Percentiles rank a stretch among this genome's conserved stretches.
These are phyloP conservation scores for Xylariaceae sp. DNA, from an alignment of 2,329 filamentous ascomycete species.

Conservation along the genomic window DNA sequence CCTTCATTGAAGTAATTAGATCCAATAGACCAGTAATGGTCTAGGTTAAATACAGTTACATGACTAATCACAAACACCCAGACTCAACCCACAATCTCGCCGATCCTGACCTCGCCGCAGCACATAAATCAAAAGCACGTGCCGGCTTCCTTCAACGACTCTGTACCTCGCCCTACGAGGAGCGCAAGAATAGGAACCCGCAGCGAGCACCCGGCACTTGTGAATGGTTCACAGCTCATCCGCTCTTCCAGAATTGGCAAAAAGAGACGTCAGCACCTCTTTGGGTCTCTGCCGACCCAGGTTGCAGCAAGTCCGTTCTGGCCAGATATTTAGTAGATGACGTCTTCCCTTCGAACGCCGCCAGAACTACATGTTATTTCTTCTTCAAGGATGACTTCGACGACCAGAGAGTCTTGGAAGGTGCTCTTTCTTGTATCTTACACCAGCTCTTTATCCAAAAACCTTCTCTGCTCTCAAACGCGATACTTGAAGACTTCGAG, in stretches of 20 bases:
- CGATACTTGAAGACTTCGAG: slow-evolving; percentile 20
- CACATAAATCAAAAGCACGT: slow-evolving; percentile 1
- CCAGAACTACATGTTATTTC: slow-evolving; percentile 36
- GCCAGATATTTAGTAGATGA: slow-evolving; percentile 34
- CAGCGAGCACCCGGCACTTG: slow-evolving; percentile 13
- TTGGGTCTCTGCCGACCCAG: slow-evolving; percentile 31
- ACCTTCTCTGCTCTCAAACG: slow-evolving; percentile 20
- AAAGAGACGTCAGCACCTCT: slow-evolving; percentile 8
- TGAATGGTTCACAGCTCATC: slow-evolving; percentile 17
- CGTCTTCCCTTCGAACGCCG: slow-evolving; percentile 16
- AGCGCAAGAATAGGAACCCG: slow-evolving; percentile 19
- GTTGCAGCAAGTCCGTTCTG: slow-evolving; percentile 43
- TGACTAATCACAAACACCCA: slow-evolving; percentile 4
- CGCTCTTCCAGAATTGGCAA: slow-evolving; percentile 10
- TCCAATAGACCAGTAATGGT: slow-evolving; percentile 2
- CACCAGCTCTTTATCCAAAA: slow-evolving; percentile 34
- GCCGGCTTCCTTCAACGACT: slow-evolving; percentile 4
- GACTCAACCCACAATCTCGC: slow-evolving; percentile 2
- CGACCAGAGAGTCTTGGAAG: slow-evolving; percentile 1
- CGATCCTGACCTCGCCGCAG: slow-evolving; percentile 1
- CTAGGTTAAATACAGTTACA: slow-evolving; percentile 1
- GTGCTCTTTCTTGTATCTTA: slow-evolving; percentile 18
- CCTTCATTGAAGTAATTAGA: slow-evolving; percentile 3
- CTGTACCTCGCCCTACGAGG: slow-evolving; percentile 9
- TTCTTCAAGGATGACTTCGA: too few relatives aligned